Evolutionary conservation across 139 green algal species (phyloP).

Genomic region (Micractinium sp.): DNA sequence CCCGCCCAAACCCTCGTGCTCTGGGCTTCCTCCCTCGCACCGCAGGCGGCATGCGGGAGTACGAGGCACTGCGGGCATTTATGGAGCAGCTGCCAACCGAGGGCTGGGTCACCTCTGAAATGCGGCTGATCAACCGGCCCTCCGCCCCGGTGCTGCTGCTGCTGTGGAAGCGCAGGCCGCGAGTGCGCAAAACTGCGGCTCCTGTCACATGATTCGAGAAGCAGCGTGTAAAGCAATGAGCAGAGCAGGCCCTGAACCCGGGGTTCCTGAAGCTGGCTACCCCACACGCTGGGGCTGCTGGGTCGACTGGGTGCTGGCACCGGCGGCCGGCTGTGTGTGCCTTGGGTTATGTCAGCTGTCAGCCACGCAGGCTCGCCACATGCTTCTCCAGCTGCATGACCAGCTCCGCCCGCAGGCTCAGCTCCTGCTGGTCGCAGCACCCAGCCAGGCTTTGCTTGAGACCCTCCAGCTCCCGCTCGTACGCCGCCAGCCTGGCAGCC

Average conservation of each 20-base stretch:
- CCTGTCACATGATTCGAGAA: too few species aligned
- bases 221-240: too few species aligned
- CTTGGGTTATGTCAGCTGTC: too few species aligned
- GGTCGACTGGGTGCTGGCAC: too few species aligned
- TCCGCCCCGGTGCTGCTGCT: constrained; percentile 62
- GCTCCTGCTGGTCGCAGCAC: background rate
- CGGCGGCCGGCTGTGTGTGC: too few species aligned
- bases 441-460: background rate
- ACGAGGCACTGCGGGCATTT: constrained; percentile 41
- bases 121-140: constrained; percentile 59
- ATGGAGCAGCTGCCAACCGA: constrained; percentile 24
- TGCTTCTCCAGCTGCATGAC: background rate
- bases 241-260: too few species aligned
- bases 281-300: too few species aligned
- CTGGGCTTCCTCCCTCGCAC: background rate
- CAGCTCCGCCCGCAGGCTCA: background rate
- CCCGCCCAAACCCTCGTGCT: background rate
- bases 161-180: constrained; percentile 36
- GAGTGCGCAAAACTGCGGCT: too few species aligned
- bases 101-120: constrained; percentile 53
- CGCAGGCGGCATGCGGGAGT: constrained; percentile 62
- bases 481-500: constrained; percentile 6
- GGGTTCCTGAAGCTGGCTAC: too few species aligned
- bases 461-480: background rate
- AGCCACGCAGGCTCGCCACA: background rate